Base-by-base conservation (phyloP, 345 rosid genomes). In the Eucalyptus lansdowneana region DNA sequence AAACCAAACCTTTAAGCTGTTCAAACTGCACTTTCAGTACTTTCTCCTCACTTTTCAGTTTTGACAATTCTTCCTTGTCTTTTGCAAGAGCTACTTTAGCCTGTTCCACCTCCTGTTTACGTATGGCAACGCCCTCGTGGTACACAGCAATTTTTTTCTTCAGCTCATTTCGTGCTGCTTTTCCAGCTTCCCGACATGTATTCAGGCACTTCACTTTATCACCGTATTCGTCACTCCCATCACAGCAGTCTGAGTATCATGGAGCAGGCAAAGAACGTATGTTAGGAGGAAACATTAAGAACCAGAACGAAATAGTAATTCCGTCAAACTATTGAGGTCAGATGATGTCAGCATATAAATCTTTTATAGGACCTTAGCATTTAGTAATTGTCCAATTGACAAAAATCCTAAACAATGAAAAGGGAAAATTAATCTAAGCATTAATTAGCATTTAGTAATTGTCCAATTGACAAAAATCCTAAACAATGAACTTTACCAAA, bases 191-290 rank as follows among this genome's bases (percentile, higher is more conserved):
- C 99, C 96, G 96, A 93, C 99, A 97, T 53, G 98, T 94, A 91
- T 97, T 96, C 76, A 90, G 89, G 91, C 99, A 98, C 89, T 94
- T 93, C 80, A 94, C 93, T 92, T 92, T 90, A 87, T 97, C 96
- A 88, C 94, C 98, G 88, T 98, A 96, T 92, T 98, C 99, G 45
- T 97, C 99, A 92, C 98, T 98, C 86, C 99, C 99, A 89, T 98
- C 99, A 91, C 99, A 98, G 92, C 99, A 98, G 93, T 98, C 99
- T 98, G 93, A 91, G 29, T 25, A 90, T 42, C 69, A 86, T 45
- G 86, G 45, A 53, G 50, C 42, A 25, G 16, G 67, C 69, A 56
- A 72, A 25, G 88, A 86, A 50, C 85, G 27, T 81, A 60, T 27
- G 65, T 60, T 50, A 44, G 11, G 3, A n/a, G 76, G 37, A 45